A percentile compares a stretch with the other conserved stretches of the same genome.
Evolutionary conservation across 805 yeast genomes (phyloP).

Genomic region (Ascoidea asiatica): DNA sequence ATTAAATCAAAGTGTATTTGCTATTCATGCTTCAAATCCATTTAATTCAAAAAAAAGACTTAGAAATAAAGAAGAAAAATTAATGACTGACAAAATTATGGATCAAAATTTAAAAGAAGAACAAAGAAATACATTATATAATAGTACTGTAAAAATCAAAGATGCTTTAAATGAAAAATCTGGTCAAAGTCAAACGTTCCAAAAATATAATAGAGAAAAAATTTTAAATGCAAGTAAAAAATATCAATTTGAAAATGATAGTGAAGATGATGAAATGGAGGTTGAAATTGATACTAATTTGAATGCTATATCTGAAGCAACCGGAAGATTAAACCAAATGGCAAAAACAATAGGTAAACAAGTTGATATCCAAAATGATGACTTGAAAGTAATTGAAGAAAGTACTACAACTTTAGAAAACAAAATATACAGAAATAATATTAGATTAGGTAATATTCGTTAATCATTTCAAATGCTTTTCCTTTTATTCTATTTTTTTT

Average conservation of each 20-base stretch:
- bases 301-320: slow-evolving; percentile 58
- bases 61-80: slow-evolving; percentile 57
- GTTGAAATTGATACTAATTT: slow-evolving; percentile 73
- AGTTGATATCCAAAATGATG: slow-evolving; percentile 61
- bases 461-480: no score
- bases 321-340: slow-evolving; percentile 56
- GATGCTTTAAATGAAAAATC: slow-evolving; percentile 36
- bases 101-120: slow-evolving; percentile 52
- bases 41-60: slow-evolving; percentile 71
- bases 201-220: slow-evolving; percentile 23
- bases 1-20: slow-evolving; percentile 67
- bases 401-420: slow-evolving; percentile 12
- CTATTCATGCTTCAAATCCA: slow-evolving; percentile 76
- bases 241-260: slow-evolving; percentile 79
- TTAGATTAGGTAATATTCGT: not conserved
- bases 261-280: slow-evolving; percentile 89
- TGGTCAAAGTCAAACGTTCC: slow-evolving; percentile 18
- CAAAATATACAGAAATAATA: slow-evolving; percentile 8
- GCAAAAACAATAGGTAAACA: slow-evolving; percentile 69
- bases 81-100: slow-evolving; percentile 46
- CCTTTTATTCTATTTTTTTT: no score
- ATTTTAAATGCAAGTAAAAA: slow-evolving; percentile 38
- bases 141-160: slow-evolving; percentile 56
- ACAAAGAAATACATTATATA: slow-evolving; percentile 43
- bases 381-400: slow-evolving; percentile 66